Evolutionary conservation across 2,329 filamentous ascomycete genomes (phyloP), one percentile per base, ranked within the genome.

Genomic region (Cladobotryum mycophilum): DNA sequence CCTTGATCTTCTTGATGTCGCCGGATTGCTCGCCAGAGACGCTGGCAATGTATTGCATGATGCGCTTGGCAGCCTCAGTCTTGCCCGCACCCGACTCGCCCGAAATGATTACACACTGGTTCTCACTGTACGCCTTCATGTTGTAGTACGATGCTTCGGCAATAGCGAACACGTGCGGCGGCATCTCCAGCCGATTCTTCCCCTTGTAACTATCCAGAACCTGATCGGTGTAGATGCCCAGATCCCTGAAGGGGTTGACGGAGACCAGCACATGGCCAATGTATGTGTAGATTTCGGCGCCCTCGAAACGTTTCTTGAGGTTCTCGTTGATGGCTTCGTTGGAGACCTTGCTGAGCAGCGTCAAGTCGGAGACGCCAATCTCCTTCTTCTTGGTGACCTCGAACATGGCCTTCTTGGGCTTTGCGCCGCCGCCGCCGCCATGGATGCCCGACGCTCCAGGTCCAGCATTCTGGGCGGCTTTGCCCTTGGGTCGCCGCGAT

Each of bases 291-390:
- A 99, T 99, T 73, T 99, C 92, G 69, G 80, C 86, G 78, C 92
- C 91, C 67, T 97, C 89, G 71, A 99, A 99, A 55, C 93, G 85
- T 76, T 97, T 95, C 79, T 96, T 96, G 69, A 99, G 70, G 70
- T 99, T 99, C 52, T 97, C 93, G 74, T 99, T 99, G 77, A 99
- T 99, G 55, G 92, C 91, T 70, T 99, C 93, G 70, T 99, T 97
- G 59, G 91, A 96, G 58, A 99, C 95, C 72, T 97, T 97, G 78
- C 91, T 96, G 66, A 99, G 86, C 63, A 99, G 78, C 4, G 93
- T 99, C 67, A 99, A 80, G 77, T 99, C 93, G 49, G 93, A 96
- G 49, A 99, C 93, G 59, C 93, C 93, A 61, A 99, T 93, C 72
- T 99, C 91, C 81, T 96, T 97, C 84, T 97, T 99, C 80, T 97